Evolutionary conservation across 768 basidiomycete genomes (phyloP).

Genomic region (Russula brevipes): DNA sequence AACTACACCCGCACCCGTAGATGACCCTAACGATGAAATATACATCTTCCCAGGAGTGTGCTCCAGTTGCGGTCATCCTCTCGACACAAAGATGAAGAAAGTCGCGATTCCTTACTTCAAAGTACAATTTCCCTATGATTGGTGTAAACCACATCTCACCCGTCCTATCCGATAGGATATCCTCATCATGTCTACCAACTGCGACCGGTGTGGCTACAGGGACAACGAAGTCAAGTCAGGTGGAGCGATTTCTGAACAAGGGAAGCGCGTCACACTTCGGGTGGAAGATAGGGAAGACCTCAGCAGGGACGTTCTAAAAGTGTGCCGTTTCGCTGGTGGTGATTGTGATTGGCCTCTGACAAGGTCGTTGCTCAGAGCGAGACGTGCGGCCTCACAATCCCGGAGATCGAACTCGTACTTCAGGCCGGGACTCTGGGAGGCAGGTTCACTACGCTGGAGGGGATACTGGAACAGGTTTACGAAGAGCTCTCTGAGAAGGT

Average conservation of each 20-base stretch:
- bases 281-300: constrained; percentile 92
- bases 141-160: neutral
- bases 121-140: constrained; percentile 33
- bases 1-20: constrained; percentile 26
- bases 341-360: neutral
- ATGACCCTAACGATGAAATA: constrained; percentile 71
- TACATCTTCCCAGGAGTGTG: constrained; percentile 84
- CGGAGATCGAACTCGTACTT: constrained; percentile 90
- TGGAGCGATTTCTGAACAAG: constrained; percentile 78
- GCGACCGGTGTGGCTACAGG: constrained; percentile 89
- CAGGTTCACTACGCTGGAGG: constrained; percentile 95
- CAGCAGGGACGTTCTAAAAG: constrained; percentile 91
- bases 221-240: constrained; percentile 99
- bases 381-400: constrained; percentile 81
- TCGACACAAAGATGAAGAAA: constrained; percentile 93
- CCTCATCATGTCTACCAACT: constrained; percentile 97
- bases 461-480: constrained; percentile 89
- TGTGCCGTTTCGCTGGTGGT: constrained; percentile 31
- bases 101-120: constrained; percentile 98
- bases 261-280: constrained; percentile 81
- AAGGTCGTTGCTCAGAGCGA: constrained; percentile 62
- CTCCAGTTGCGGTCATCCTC: constrained; percentile 77
- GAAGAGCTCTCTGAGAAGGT: constrained; percentile 91
- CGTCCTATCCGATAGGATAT: constrained; percentile 59
- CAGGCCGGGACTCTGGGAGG: constrained; percentile 94